phyloP scores from a whole-genome alignment of 805 yeast genomes.

The Deakozyma indianensis region DNA sequence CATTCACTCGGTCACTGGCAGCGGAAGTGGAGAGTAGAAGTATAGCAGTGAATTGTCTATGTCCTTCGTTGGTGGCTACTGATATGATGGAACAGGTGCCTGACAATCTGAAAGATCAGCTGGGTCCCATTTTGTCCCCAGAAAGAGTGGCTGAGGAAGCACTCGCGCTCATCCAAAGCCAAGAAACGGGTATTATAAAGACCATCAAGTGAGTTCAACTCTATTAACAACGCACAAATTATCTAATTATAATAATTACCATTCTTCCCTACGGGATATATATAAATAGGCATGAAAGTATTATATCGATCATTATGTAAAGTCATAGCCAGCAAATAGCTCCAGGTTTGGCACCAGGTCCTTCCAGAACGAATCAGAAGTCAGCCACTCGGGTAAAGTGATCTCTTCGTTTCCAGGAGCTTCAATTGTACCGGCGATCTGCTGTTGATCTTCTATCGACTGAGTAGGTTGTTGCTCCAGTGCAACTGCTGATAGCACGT shows the following conservation, averaged over 20 bases:
- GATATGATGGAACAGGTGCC: conserved; percentile 30
- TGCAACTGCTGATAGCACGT: conserved; percentile 29
- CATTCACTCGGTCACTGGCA: conserved; percentile 46
- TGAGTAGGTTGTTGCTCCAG: conserved; percentile 8
- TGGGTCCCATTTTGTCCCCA: conserved; percentile 4
- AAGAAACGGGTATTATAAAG: neutral
- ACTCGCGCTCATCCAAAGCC: neutral
- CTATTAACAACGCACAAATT: too few species aligned
- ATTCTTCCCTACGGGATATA: too few species aligned
- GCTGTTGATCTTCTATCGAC: neutral
- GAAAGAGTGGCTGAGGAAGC: neutral
- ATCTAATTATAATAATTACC: too few species aligned
- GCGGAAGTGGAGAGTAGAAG: conserved; percentile 37
- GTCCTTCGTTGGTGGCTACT: conserved; percentile 59
- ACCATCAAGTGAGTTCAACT: too few species aligned
- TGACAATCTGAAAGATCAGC: conserved; percentile 2
- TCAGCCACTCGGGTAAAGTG: conserved; percentile 32
- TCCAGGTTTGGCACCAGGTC: conserved; percentile 23
- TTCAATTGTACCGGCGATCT: conserved; percentile 16
- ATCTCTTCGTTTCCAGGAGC: conserved; percentile 23
- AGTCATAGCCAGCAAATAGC: conserved; percentile 12
- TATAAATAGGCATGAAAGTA: neutral
- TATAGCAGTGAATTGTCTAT: conserved; percentile 47
- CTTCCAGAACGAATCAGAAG: conserved; percentile 61
- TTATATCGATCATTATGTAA: too few species aligned